Evolutionary conservation across 2,329 filamentous ascomycete genomes (phyloP).

Genomic region (Alternaria novae-zelandiae): DNA sequence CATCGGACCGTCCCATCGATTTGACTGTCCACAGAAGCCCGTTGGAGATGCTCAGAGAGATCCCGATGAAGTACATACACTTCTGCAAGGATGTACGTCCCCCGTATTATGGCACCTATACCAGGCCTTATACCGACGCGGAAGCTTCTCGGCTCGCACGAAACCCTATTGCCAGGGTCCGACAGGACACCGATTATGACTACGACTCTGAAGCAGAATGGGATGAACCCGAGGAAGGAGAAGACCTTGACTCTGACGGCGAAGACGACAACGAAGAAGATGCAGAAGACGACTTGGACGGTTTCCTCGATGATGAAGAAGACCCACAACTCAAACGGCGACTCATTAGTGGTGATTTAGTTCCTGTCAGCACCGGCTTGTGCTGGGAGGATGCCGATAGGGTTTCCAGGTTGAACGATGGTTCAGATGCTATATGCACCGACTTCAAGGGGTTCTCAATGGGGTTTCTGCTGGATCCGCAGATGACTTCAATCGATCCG

Average conservation of each 20-base stretch:
- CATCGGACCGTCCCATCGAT: conserved; percentile 51
- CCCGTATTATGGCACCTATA: conserved; percentile 76
- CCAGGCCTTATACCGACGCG: conserved; percentile 60
- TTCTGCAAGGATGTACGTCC: conserved; percentile 69
- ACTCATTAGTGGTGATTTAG: conserved; percentile 69
- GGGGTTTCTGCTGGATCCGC: conserved; percentile 68
- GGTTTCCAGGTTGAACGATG: conserved; percentile 53
- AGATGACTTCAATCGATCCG: conserved; percentile 74
- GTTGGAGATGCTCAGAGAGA: conserved; percentile 55
- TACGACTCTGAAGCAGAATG: conserved; percentile 88
- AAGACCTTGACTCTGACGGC: conserved; percentile 69
- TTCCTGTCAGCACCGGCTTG: conserved; percentile 79
- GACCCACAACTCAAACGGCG: conserved; percentile 62
- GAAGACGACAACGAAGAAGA: conserved; percentile 73
- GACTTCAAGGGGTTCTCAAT: conserved; percentile 70
- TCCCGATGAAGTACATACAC: conserved; percentile 69
- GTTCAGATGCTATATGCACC: conserved; percentile 54
- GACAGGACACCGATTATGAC: conserved; percentile 75
- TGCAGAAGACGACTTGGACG: conserved; percentile 86
- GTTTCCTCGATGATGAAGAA: conserved; percentile 87
- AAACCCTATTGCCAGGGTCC: conserved; percentile 61
- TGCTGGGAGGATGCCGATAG: conserved; percentile 74
- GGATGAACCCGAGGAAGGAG: conserved; percentile 76
- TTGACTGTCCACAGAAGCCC: conserved; percentile 50
- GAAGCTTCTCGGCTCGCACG: conserved; percentile 57